Conservation (phyloP, 768 basidiomycete species). For the Gymnopilus dilepis region DNA sequence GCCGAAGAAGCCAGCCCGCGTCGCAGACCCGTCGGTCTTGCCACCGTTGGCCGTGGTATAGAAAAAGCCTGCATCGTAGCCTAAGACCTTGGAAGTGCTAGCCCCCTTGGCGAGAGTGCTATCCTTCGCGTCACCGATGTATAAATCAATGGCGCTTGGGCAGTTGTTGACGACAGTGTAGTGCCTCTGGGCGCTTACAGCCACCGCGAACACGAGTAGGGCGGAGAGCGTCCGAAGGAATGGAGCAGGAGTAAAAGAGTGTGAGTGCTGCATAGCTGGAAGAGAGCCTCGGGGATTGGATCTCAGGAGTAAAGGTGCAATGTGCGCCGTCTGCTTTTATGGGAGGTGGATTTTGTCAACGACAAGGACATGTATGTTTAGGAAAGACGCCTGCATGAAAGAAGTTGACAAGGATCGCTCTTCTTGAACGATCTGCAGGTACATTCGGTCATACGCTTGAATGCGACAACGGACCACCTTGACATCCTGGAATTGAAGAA, state of each 20-base stretch:
- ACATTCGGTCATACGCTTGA: neutral
- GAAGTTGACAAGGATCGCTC: neutral
- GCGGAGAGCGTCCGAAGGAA: neutral
- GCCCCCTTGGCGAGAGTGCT: conserved; percentile 22
- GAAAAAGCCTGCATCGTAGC: conserved; percentile 22
- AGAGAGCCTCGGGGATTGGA: neutral
- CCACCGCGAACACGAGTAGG: neutral
- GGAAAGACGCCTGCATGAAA: neutral
- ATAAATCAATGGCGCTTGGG: conserved; percentile 25
- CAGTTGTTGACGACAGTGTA: conserved; percentile 30
- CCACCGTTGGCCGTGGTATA: conserved; percentile 32
- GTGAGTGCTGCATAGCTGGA: conserved; percentile 7
- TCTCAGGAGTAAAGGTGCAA: neutral
- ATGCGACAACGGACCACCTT: neutral
- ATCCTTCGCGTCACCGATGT: conserved; percentile 22
- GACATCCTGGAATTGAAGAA: neutral
- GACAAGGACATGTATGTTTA: neutral
- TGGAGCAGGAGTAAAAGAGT: neutral
- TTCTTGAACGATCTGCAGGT: neutral
- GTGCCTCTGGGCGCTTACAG: conserved; percentile 3
- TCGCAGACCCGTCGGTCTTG: conserved; percentile 16
- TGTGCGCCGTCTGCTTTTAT: neutral
- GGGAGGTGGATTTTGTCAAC: neutral
- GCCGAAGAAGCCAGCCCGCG: conserved; percentile 27
- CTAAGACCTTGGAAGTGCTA: conserved; percentile 14